Evolutionary conservation across 139 green algal genomes (phyloP).

Genomic region (Chara braunii): DNA sequence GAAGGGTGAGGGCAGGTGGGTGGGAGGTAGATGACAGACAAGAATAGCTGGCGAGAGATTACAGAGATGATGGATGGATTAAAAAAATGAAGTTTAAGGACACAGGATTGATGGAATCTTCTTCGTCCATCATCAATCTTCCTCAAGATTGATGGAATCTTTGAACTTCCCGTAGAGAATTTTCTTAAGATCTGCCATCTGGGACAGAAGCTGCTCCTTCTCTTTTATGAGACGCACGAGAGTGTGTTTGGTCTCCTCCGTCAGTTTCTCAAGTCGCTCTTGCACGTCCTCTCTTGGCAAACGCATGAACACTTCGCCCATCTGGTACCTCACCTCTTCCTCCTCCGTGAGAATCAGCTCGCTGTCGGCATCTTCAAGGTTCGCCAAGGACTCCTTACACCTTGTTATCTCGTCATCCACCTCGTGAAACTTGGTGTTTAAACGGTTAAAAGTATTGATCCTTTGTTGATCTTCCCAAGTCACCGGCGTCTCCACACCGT

Average conservation of each 20-base stretch:
- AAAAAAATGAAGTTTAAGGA: too few relatives aligned
- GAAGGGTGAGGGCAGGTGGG: too few relatives aligned
- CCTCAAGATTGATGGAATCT: constrained; percentile 67
- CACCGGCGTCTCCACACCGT: constrained; percentile 47
- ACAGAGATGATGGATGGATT: too few relatives aligned
- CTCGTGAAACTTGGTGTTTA: constrained; percentile 63
- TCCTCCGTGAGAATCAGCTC: constrained; percentile 75
- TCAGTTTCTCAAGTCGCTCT: constrained; percentile 40
- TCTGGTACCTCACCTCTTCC: constrained; percentile 48
- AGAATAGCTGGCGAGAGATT: too few relatives aligned
- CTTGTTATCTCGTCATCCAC: constrained; percentile 58
- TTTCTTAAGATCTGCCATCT: constrained; percentile 59
- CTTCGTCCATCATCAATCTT: constrained; percentile 49
- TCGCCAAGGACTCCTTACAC: constrained; percentile 50
- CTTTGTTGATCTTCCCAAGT: constrained; percentile 63
- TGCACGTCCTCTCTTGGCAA: constrained; percentile 50
- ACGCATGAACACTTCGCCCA: constrained; percentile 60
- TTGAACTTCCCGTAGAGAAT: constrained; percentile 71
- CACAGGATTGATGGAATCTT: too few relatives aligned
- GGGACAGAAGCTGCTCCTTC: constrained; percentile 27
- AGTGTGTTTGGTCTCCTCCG: constrained; percentile 22
- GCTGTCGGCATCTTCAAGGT: constrained; percentile 68
- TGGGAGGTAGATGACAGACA: too few relatives aligned
- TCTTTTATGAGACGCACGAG: constrained; percentile 41
- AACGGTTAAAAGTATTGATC: constrained; percentile 69